Evolutionary conservation across 495 filamentous ascomycete genomes (phyloP), one percentile per base, ranked within the genome.

Genomic region (Acidiella bohemica): DNA sequence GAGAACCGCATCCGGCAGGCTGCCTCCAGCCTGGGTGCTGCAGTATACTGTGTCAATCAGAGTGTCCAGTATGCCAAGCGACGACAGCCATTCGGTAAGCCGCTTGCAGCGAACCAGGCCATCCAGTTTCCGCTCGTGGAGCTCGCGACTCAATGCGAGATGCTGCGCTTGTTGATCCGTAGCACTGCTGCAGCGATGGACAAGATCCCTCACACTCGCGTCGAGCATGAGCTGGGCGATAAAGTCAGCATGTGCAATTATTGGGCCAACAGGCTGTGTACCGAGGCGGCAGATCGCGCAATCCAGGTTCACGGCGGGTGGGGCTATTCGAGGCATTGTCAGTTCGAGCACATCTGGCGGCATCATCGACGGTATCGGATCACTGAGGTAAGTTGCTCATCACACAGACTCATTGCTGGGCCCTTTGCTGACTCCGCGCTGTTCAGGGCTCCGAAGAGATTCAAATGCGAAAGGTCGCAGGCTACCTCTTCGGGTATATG

Each of bases 211-310:
- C 59, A 64, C 20, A 44, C 63, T 20, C 64, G 66, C 16, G 72
- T 76, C 36, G 71, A 75, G 59, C 56, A 56, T 39, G 56, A 58
- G 32, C 53, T 78, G 7, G 67, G 68, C 16, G 68, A 71, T 46
- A 66, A 71, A 47, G 69, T 78, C 10, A 60, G 56, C 38, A 76
- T 78, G 73, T 76, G 72, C 53, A 76, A 75, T 51, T 78, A 73
- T 53, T 76, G 70, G 67, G 73, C 67, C 1, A 75, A 76, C 49
- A 53, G 70, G 27, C 53, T 76, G 9, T 71, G 66, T 29, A 70
- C 64, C 25, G 60, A 76, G 49, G 70, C 72, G 24, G 71, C 73
- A 5, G 73, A 78, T 51, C 55, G 64, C 31, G 73, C 72, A 5
- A 76, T 76, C 19, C 72, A 76, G 54, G 64, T 74, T 18, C 67